Conservation (phyloP, 2,329 filamentous ascomycete genomes). For the Blumeria hordei region DNA sequence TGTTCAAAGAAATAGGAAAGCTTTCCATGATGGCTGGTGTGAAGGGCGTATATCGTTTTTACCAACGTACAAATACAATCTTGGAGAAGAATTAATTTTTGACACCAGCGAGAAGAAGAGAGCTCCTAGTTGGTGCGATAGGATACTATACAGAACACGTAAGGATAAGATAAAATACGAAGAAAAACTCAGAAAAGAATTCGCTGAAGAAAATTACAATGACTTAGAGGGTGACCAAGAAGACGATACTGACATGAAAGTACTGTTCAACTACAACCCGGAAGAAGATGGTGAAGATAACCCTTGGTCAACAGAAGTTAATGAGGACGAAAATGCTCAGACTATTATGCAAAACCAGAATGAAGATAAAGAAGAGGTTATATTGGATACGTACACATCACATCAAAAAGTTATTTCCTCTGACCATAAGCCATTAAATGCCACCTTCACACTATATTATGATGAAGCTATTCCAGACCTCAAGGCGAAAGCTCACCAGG, state of each 20-base stretch:
- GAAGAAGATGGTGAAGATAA: conserved; percentile 39
- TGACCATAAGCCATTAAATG: conserved; percentile 80
- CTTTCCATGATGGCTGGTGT: conserved; percentile 76
- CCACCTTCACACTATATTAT: conserved; percentile 63
- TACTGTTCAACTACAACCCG: conserved; percentile 79
- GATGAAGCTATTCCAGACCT: conserved; percentile 68
- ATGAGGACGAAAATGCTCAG: conserved; percentile 20
- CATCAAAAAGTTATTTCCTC: conserved; percentile 80
- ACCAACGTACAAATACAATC: conserved; percentile 93
- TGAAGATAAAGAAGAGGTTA: conserved; percentile 21
- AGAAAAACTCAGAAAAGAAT: conserved; percentile 29
- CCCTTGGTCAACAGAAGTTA: conserved; percentile 16
- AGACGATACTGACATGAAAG: conserved; percentile 46
- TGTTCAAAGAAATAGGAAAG: conserved; percentile 50
- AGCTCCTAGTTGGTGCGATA: conserved; percentile 90
- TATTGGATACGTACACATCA: conserved; percentile 48
- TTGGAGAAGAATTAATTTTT: conserved; percentile 78
- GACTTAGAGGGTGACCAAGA: conserved; percentile 70
- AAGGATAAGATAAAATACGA: conserved; percentile 44
- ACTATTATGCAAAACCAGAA: conserved; percentile 19
- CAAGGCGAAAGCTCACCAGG: conserved; percentile 61
- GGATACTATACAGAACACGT: conserved; percentile 65
- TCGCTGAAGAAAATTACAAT: conserved; percentile 39
- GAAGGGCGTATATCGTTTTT: conserved; percentile 76
- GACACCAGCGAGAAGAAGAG: conserved; percentile 89